Base-by-base conservation (phyloP, 768 basidiomycete genomes). In the Psilocybe sp. region DNA sequence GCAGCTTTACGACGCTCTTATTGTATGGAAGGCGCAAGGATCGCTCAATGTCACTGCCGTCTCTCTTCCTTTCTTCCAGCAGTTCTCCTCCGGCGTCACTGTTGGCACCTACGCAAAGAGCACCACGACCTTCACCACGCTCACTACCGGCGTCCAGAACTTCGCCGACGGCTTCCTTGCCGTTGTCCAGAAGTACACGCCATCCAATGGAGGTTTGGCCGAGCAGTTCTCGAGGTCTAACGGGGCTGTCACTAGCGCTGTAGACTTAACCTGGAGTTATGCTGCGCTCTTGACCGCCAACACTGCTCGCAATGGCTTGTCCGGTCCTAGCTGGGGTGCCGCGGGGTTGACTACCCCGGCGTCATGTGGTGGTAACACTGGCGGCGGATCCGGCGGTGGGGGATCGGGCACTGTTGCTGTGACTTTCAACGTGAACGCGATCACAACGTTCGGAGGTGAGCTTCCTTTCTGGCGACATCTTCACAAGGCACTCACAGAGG, bases 211-310 rank as follows among this genome's bases (percentile, higher is more conserved):
- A 2, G 72, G 69, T 4, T 75, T 90, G 14, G 60, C 84, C 3
- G 88, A 89, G 60, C 87, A 90, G 56, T 90, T 70, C 62, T 69
- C 64, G 58, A 75, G 70, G 52, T 65, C 42, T 49, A 62, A 67
- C 34, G 87, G 88, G 1, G 45, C 65, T 9, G 84, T 76, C 1
- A 52, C 75, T 12, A 84, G 83, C 60, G 87, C 87, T 2, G 60
- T 66, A 4, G 82, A 90, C 60, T 69, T 90, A 50, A 89, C 87
- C 0, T 89, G 87, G 88, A 85, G 80, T 58, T 90, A 88, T 57
- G 87, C 87, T 8, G 72, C 84, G n/a, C 71, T 80, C 4, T 60
- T 89, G 46, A 85, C 88, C 0, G 78, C 73, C 10, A 77, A 78
- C 50, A 69, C 66, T 12, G 83, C 84, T 3, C 72, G 81, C 20